These are phyloP conservation scores for Miscanthus sacchariflorus DNA, from an alignment of 202 grass and related monocot species.

Conservation along the genomic window DNA sequence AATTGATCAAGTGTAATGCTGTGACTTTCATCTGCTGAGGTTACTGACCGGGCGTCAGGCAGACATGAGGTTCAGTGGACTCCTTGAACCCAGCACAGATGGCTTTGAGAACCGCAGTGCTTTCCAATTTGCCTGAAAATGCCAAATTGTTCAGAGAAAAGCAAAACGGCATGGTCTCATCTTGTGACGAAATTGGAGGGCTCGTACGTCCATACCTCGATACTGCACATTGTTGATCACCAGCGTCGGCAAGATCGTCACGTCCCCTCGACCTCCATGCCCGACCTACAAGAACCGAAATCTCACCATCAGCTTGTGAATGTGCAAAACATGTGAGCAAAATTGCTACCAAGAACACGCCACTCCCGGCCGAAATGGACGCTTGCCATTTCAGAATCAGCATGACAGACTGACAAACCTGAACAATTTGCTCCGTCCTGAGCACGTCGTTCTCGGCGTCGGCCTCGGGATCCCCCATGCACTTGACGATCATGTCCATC, in stretches of 20 bases:
- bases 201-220: constrained; percentile 40
- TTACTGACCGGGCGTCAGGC: constrained; percentile 69
- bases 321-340: neutral
- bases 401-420: constrained; percentile 52
- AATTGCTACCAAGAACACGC: neutral
- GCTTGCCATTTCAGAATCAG: neutral
- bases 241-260: constrained; percentile 87
- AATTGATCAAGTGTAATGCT: neutral
- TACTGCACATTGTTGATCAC: constrained; percentile 96
- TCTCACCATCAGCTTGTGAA: neutral
- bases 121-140: constrained; percentile 77
- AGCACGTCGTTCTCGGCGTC: constrained; percentile 84
- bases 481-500: constrained; percentile 58
- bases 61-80: constrained; percentile 79
- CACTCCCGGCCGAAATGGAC: neutral
- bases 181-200: neutral
- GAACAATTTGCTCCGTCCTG: constrained; percentile 69
- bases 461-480: constrained; percentile 85
- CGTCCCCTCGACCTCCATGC: constrained; percentile 71
- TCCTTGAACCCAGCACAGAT: constrained; percentile 95
- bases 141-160: constrained; percentile 8
- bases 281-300: constrained; percentile 59
- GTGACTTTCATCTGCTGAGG: neutral
- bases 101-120: constrained; percentile 72
- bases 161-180: no score